Evolutionary conservation across 1,284 basidiomycete genomes (phyloP).

Genomic region (Cryptococcus deneoformans): DNA sequence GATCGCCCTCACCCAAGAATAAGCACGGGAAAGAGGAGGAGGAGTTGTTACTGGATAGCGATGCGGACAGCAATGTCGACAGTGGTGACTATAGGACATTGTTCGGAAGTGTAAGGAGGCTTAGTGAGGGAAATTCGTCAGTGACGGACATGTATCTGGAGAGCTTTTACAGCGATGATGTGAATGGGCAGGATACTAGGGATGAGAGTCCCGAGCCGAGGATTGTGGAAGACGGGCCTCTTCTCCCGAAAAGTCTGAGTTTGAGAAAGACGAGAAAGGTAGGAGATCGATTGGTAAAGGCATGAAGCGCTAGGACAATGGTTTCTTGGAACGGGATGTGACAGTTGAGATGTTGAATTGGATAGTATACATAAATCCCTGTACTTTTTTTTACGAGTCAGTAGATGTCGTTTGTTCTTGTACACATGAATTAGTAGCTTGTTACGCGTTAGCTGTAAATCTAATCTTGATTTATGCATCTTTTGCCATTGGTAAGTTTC

Average conservation of each 20-base stretch:
- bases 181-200: not conserved
- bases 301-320: too few species aligned
- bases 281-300: too few species aligned
- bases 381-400: too few species aligned
- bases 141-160: slow-evolving; percentile 1
- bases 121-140: not conserved
- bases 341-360: too few species aligned
- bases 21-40: not conserved
- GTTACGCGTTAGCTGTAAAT: not conserved
- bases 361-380: too few species aligned
- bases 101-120: not conserved
- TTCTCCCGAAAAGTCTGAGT: too few species aligned
- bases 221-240: too few species aligned
- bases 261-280: too few species aligned
- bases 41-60: not conserved
- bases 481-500: not conserved
- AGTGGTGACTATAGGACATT: not conserved
- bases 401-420: too few species aligned
- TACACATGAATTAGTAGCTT: not conserved
- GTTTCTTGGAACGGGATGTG: too few species aligned
- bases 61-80: not conserved
- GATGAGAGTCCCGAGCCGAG: too few species aligned
- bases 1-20: not conserved
- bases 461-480: slow-evolving; percentile 6
- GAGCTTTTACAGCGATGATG: not conserved